Conservation (phyloP, 495 filamentous ascomycete species). For the Xylaria sp. region DNA sequence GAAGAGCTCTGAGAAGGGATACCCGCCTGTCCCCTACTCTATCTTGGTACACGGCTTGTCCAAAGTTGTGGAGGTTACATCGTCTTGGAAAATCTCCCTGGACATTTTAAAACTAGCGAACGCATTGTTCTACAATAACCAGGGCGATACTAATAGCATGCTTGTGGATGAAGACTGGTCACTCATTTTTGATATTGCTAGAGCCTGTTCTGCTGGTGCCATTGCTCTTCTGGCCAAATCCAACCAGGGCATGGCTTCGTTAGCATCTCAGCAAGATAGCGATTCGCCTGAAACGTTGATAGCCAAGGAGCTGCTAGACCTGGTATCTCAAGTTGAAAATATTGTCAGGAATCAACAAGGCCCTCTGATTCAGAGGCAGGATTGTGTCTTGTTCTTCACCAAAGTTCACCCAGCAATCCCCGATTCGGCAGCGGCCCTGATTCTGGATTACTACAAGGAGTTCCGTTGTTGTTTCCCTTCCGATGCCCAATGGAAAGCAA, state of each 20-base stretch:
- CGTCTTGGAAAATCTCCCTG: conserved; percentile 55
- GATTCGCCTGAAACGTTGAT: conserved; percentile 46
- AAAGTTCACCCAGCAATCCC: conserved; percentile 63
- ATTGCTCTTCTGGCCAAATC: conserved; percentile 33
- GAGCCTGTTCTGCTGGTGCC: conserved; percentile 51
- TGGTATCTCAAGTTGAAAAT: conserved; percentile 52
- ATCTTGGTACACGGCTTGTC: conserved; percentile 65
- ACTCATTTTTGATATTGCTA: conserved; percentile 54
- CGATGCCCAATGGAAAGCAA: conserved; percentile 68
- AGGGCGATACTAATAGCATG: conserved; percentile 51
- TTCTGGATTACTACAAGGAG: conserved; percentile 66
- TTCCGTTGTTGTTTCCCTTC: conserved; percentile 75
- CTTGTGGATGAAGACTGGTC: conserved; percentile 62
- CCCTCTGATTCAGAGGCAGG: conserved; percentile 58
- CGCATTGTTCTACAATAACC: conserved; percentile 53
- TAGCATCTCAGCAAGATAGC: conserved; percentile 28
- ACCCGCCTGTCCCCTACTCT: conserved; percentile 65
- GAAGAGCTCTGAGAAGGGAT: conserved; percentile 66
- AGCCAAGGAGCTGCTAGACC: conserved; percentile 42
- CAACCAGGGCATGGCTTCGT: conserved; percentile 43
- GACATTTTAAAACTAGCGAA: conserved; percentile 64
- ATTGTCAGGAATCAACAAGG: conserved; percentile 42
- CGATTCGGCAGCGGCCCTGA: conserved; percentile 62
- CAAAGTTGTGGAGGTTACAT: conserved; percentile 62
- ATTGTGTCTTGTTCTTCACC: conserved; percentile 73